A percentile compares a stretch with the other conserved stretches of the same genome.
Conservation (phyloP, 1,284 basidiomycete species). For the Ganoderma sp. region DNA sequence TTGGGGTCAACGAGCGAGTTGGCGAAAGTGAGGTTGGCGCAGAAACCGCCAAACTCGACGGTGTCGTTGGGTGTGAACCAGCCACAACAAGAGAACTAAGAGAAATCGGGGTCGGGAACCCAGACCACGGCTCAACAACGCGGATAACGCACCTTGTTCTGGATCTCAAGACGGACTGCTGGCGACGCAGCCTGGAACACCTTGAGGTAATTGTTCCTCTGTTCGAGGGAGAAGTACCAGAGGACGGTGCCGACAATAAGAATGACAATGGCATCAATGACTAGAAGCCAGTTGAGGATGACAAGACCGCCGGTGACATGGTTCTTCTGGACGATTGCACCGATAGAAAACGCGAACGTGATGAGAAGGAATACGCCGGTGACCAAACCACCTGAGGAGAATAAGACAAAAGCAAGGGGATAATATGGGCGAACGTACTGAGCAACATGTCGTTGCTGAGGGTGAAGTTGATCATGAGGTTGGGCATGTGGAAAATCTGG, state of each 20-base stretch:
- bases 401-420: constrained; percentile 11
- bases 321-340: constrained; percentile 71
- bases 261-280: constrained; percentile 63
- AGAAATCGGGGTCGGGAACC: not conserved
- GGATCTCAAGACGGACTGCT: constrained; percentile 62
- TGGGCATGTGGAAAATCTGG: constrained; percentile 67
- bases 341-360: constrained; percentile 72
- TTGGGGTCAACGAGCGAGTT: constrained; percentile 50
- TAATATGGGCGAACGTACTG: constrained; percentile 49
- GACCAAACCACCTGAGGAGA: constrained; percentile 64
- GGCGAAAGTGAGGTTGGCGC: constrained; percentile 57
- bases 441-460: constrained; percentile 62
- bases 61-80: constrained; percentile 74
- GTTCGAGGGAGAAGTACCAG: constrained; percentile 80
- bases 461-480: constrained; percentile 74
- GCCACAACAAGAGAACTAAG: constrained; percentile 80
- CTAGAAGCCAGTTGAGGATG: constrained; percentile 74
- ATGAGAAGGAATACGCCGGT: constrained; percentile 71
- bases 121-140: not conserved
- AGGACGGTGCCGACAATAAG: constrained; percentile 70
- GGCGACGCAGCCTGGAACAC: constrained; percentile 57
- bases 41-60: constrained; percentile 67
- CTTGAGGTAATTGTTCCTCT: constrained; percentile 67
- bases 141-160: constrained; percentile 65
- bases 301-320: constrained; percentile 71